phyloP scores from a whole-genome alignment of 768 basidiomycete genomes.

The Cystofilobasidium capitatum region DNA sequence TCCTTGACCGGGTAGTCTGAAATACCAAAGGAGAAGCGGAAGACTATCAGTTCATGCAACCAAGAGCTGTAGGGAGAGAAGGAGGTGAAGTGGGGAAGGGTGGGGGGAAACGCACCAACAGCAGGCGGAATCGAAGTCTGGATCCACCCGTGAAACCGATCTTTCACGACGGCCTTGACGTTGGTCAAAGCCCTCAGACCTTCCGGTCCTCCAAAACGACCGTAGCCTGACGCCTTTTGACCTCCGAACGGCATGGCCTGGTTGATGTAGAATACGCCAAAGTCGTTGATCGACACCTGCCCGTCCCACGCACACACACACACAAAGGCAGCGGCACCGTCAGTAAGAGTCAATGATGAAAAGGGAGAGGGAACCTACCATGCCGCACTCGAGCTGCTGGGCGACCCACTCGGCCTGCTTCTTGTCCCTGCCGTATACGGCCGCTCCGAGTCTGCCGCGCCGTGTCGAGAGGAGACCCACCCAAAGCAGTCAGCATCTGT shows the following conservation, averaged over 20 bases:
- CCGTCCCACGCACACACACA: no score
- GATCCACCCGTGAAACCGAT: constrained; percentile 72
- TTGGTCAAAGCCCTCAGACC: constrained; percentile 81
- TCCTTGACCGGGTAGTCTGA: constrained; percentile 20
- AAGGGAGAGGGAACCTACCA: no score
- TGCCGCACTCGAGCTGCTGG: constrained; percentile 74
- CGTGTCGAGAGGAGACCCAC: background rate
- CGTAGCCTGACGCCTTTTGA: constrained; percentile 80
- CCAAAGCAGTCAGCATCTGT: background rate
- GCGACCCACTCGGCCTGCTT: constrained; percentile 70
- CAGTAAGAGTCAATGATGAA: no score
- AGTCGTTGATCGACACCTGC: constrained; percentile 93
- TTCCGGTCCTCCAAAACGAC: constrained; percentile 90
- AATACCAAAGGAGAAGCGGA: background rate
- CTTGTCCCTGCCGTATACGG: constrained; percentile 83
- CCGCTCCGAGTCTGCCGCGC: constrained; percentile 73
- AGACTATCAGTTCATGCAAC: background rate
- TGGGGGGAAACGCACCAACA: constrained; percentile 44
- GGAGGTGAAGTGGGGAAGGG: background rate
- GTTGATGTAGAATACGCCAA: constrained; percentile 53
- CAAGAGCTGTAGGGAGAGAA: background rate
- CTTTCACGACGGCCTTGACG: constrained; percentile 74
- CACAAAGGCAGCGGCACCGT: no score
- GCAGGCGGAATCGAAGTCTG: constrained; percentile 77
- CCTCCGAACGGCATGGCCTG: constrained; percentile 97